These are phyloP conservation scores for Pseudotulostoma volvatum DNA, from an alignment of 495 filamentous ascomycete genomes.

Conservation along the genomic window DNA sequence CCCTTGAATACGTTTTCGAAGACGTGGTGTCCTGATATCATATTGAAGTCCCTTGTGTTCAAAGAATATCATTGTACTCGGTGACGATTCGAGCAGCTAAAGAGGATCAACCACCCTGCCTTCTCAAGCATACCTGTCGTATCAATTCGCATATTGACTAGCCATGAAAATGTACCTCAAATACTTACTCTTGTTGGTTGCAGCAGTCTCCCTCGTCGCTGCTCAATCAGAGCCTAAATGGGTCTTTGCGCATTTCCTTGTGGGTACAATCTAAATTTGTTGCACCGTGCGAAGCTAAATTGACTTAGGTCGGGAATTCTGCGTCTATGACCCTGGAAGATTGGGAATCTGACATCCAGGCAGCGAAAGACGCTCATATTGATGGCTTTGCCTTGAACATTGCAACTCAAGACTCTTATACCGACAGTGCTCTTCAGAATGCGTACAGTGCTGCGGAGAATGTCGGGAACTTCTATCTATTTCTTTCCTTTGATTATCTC, in stretches of 20 bases:
- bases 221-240: slow-evolving; percentile 9
- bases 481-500: slow-evolving; percentile 54
- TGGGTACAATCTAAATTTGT: slow-evolving; percentile 4
- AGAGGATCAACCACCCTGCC: not conserved
- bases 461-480: slow-evolving; percentile 39
- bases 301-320: slow-evolving; percentile 15
- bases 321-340: slow-evolving; percentile 22
- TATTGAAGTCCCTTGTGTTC: not conserved
- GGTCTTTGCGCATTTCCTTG: slow-evolving; percentile 25
- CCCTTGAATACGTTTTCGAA: no score
- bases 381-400: slow-evolving; percentile 63
- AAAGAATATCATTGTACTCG: not conserved
- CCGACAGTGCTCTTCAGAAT: slow-evolving; percentile 28
- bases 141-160: not conserved
- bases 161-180: slow-evolving; percentile 1
- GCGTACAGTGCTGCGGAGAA: slow-evolving; percentile 40
- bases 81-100: not conserved
- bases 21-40: not conserved
- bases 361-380: slow-evolving; percentile 44
- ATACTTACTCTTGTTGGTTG: slow-evolving; percentile 3
- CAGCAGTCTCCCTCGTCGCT: slow-evolving; percentile 3
- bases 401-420: slow-evolving; percentile 35
- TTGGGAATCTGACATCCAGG: slow-evolving; percentile 43
- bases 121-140: not conserved
- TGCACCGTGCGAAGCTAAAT: not conserved